Evolutionary conservation across 2,329 filamentous ascomycete species (phyloP).

Genomic region (Chaetomiaceae sp.): DNA sequence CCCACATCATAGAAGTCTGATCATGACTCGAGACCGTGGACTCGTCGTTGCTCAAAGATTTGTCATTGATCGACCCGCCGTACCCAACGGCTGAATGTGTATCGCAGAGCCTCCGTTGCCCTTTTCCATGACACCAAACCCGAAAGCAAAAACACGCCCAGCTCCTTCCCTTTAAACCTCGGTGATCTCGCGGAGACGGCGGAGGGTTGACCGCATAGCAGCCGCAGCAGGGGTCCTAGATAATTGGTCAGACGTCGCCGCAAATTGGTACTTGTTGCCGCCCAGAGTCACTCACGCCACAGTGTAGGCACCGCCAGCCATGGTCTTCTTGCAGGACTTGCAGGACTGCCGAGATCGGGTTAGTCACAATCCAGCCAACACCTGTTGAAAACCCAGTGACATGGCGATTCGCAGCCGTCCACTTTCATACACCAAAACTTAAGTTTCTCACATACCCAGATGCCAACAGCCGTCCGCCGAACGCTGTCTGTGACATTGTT

Average conservation of each 20-base stretch:
- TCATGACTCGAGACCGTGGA: constrained; percentile 19
- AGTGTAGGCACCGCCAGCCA: constrained; percentile 90
- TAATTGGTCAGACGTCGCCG: constrained; percentile 3
- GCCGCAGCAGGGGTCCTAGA: constrained; percentile 83
- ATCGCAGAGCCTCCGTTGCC: constrained; percentile 28
- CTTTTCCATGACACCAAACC: constrained; percentile 31
- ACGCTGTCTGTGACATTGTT: constrained; percentile 56
- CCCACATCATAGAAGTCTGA: constrained; percentile 20
- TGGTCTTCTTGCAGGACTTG: constrained; percentile 89
- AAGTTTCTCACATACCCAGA: constrained; percentile 21
- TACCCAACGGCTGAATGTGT: constrained; percentile 27
- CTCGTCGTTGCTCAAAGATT: constrained; percentile 27
- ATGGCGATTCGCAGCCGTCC: not conserved
- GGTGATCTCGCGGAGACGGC: constrained; percentile 94
- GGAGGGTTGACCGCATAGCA: constrained; percentile 92
- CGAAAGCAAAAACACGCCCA: constrained; percentile 28
- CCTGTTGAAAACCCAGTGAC: not conserved
- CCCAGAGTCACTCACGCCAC: constrained; percentile 74
- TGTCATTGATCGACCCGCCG: constrained; percentile 29
- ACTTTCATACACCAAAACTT: not conserved
- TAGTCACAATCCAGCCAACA: constrained; percentile 1
- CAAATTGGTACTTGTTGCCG: not conserved
- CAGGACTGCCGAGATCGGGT: constrained; percentile 73
- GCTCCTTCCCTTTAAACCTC: constrained; percentile 66
- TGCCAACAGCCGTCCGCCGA: constrained; percentile 85